These are phyloP conservation scores for Thyridium curvatum DNA, from an alignment of 2,329 filamentous ascomycete species.

Conservation along the genomic window DNA sequence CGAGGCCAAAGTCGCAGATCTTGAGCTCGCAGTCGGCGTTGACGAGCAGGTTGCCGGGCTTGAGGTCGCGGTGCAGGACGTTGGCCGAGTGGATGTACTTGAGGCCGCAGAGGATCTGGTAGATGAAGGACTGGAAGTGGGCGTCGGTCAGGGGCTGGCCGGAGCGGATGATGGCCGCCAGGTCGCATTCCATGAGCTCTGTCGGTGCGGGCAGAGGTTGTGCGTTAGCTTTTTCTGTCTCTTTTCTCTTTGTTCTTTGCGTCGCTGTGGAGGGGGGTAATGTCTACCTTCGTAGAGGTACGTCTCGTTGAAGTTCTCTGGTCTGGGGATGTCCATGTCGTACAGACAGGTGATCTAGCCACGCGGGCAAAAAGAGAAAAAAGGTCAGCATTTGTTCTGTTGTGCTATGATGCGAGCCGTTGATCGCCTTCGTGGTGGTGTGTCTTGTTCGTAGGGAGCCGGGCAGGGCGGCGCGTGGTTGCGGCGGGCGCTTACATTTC, in stretches of 20 bases:
- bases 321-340: constrained; percentile 98
- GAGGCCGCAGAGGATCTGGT: constrained; percentile 96
- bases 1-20: constrained; percentile 97
- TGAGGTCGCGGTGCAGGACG: constrained; percentile 92
- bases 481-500: constrained; percentile 57
- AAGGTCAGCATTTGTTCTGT: neutral
- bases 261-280: neutral
- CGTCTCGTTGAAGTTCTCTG: constrained; percentile 97
- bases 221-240: neutral
- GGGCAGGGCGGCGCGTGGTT: constrained; percentile 3
- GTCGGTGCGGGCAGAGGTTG: constrained; percentile 7
- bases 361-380: constrained; percentile 20
- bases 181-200: constrained; percentile 99
- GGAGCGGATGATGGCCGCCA: constrained; percentile 95
- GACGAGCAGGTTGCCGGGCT: constrained; percentile 93
- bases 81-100: constrained; percentile 99
- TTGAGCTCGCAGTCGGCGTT: constrained; percentile 99
- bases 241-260: neutral
- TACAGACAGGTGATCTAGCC: constrained; percentile 92
- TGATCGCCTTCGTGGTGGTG: too few relatives aligned
- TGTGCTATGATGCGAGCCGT: too few relatives aligned
- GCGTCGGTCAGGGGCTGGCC: constrained; percentile 96
- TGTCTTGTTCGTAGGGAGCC: too few relatives aligned
- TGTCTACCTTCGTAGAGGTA: constrained; percentile 91
- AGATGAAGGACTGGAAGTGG: constrained; percentile 99